Evolutionary conservation across 2,329 filamentous ascomycete genomes (phyloP).

Genomic region (Teratosphaeria nubilosa): DNA sequence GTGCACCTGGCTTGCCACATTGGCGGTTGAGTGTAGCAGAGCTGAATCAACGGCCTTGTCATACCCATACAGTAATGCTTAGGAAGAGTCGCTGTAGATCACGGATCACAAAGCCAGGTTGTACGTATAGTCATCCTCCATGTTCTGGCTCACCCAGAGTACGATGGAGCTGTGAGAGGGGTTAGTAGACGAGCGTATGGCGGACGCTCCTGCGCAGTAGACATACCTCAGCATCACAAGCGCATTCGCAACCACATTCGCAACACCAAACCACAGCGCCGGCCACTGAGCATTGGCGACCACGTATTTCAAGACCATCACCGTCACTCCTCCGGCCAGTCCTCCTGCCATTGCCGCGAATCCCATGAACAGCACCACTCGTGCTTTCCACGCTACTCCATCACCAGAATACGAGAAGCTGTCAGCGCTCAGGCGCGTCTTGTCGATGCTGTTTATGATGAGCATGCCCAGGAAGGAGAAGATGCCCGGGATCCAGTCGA

Average conservation of each 20-base stretch:
- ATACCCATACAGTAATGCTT: not conserved
- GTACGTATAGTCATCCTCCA: constrained; percentile 64
- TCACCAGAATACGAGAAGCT: constrained; percentile 53
- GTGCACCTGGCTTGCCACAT: not conserved
- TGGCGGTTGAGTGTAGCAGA: not conserved
- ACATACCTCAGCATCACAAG: constrained; percentile 58
- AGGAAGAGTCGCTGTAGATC: not conserved
- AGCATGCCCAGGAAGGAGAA: constrained; percentile 61
- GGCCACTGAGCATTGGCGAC: constrained; percentile 49
- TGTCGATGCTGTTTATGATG: constrained; percentile 63
- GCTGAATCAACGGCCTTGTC: not conserved
- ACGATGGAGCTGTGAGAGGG: constrained; percentile 44
- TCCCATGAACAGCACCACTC: constrained; percentile 57
- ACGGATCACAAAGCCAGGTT: constrained; percentile 48
- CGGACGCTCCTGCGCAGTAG: not conserved
- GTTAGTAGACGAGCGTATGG: constrained; percentile 18
- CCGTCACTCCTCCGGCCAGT: constrained; percentile 55
- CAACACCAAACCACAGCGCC: constrained; percentile 57
- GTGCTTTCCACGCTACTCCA: constrained; percentile 60
- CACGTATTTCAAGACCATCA: constrained; percentile 59
- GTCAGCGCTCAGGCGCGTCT: constrained; percentile 53
- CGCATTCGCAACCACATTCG: constrained; percentile 55
- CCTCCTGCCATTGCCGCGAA: constrained; percentile 61
- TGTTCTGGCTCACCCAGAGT: constrained; percentile 61
- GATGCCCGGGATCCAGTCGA: constrained; percentile 63